Conservation (phyloP, 805 yeast species). For the Candida xiaguanensis region DNA sequence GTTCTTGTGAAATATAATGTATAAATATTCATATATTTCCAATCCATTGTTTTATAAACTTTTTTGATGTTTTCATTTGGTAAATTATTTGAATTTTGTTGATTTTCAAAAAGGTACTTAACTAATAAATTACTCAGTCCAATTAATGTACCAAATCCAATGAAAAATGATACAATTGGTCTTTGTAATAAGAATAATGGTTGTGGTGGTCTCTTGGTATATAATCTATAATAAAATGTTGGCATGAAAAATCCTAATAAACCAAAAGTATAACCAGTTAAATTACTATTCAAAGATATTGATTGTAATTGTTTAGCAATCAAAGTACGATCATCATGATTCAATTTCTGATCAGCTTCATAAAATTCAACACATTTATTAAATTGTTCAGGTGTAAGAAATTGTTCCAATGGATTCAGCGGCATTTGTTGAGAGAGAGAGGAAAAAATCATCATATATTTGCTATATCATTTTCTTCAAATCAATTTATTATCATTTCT, state of each 20-base stretch:
- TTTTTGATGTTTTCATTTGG: slow-evolving; percentile 7
- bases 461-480: slow-evolving; percentile 9
- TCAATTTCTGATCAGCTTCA: slow-evolving; percentile 36
- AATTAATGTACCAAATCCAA: slow-evolving; percentile 27
- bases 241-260: slow-evolving; percentile 27
- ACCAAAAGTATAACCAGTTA: slow-evolving; percentile 25
- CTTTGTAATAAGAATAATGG: slow-evolving; percentile 17
- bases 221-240: slow-evolving; percentile 20
- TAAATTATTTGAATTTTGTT: slow-evolving; percentile 7
- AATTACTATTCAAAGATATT: slow-evolving; percentile 21
- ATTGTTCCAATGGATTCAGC: slow-evolving; percentile 21
- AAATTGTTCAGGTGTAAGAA: slow-evolving; percentile 31
- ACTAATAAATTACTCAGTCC: slow-evolving; percentile 15
- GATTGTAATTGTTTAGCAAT: slow-evolving; percentile 27
- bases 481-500: slow-evolving; percentile 61
- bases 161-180: slow-evolving; percentile 30
- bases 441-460: no score
- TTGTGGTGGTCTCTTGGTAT: slow-evolving; percentile 6
- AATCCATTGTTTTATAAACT: slow-evolving; percentile 37
- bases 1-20: slow-evolving; percentile 50
- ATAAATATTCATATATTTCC: slow-evolving; percentile 32
- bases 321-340: slow-evolving; percentile 26
- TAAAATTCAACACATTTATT: slow-evolving; percentile 34
- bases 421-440: slow-evolving; percentile 1
- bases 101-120: slow-evolving; percentile 19